Evolutionary conservation across 371 early-diverging fungal genomes (phyloP).

Genomic region (Mortierella sp.): DNA sequence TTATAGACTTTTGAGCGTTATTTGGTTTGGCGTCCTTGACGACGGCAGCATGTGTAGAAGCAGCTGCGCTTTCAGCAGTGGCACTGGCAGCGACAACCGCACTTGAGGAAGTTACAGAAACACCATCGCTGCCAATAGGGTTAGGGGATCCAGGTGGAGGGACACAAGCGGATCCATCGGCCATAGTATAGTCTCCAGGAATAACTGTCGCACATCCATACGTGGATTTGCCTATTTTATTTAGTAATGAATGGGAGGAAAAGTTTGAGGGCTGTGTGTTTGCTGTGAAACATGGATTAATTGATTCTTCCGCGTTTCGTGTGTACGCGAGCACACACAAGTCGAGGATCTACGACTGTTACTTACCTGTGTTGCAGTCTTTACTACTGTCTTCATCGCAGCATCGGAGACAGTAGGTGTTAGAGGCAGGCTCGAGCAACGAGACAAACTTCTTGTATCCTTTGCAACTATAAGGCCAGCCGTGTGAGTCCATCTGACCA

Average conservation of each 20-base stretch:
- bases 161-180: slow-evolving; percentile 30
- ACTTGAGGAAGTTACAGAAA: too few relatives aligned
- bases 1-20: neutral
- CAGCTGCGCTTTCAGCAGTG: neutral
- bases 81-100: too few relatives aligned
- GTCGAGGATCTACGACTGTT: neutral
- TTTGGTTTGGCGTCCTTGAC: neutral
- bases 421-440: slow-evolving; percentile 61
- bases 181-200: slow-evolving; percentile 41
- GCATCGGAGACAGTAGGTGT: slow-evolving; percentile 63
- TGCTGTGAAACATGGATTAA: neutral
- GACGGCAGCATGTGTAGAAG: neutral
- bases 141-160: slow-evolving; percentile 29
- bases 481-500: slow-evolving; percentile 60
- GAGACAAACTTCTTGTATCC: slow-evolving; percentile 63
- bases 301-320: too few relatives aligned
- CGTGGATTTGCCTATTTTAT: slow-evolving; percentile 30
- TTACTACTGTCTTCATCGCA: slow-evolving; percentile 18
- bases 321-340: too few relatives aligned
- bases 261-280: neutral
- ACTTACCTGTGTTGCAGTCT: slow-evolving; percentile 54
- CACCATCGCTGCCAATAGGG: too few relatives aligned
- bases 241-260: neutral
- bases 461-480: slow-evolving; percentile 54
- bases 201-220: slow-evolving; percentile 40